Evolutionary conservation across 164 flowering plant genomes (phyloP).

Genomic region (Annona cherimola): DNA sequence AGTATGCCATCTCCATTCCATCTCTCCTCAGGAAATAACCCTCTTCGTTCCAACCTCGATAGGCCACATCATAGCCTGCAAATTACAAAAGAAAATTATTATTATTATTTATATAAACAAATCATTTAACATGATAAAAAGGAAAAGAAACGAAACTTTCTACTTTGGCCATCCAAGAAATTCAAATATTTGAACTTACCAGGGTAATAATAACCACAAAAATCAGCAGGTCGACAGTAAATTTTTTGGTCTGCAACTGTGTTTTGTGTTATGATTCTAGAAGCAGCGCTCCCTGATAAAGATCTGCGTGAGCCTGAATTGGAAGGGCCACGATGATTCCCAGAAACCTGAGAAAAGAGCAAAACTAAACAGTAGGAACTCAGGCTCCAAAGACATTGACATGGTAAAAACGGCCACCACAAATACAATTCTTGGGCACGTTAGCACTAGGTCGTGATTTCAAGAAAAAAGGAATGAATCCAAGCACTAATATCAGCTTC

Average conservation of each 20-base stretch:
- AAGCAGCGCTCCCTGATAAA: slow-evolving; percentile 19
- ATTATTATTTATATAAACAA: neutral
- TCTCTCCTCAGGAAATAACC: slow-evolving; percentile 9
- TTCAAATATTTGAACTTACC: slow-evolving; percentile 22
- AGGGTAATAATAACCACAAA: slow-evolving; percentile 35
- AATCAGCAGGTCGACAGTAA: slow-evolving; percentile 28
- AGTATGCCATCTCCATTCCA: slow-evolving; percentile 13
- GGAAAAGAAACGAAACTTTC: too few relatives aligned
- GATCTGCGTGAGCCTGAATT: slow-evolving; percentile 18
- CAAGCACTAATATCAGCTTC: too few relatives aligned
- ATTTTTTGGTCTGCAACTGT: slow-evolving; percentile 24
- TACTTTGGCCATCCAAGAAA: too few relatives aligned
- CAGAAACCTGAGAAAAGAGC: slow-evolving; percentile 21
- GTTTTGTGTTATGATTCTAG: slow-evolving; percentile 22
- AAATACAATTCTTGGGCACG: neutral
- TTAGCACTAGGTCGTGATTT: too few relatives aligned
- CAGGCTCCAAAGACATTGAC: neutral
- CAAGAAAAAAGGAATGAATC: too few relatives aligned
- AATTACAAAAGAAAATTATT: neutral
- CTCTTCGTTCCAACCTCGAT: slow-evolving; percentile 10
- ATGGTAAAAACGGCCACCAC: neutral
- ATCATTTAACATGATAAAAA: neutral
- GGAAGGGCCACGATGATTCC: slow-evolving; percentile 22
- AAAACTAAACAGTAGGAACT: neutral
- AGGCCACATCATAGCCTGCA: slow-evolving; percentile 18